Base-by-base conservation (phyloP, 306 rosid species). In the Citrullus mucosospermus region DNA sequence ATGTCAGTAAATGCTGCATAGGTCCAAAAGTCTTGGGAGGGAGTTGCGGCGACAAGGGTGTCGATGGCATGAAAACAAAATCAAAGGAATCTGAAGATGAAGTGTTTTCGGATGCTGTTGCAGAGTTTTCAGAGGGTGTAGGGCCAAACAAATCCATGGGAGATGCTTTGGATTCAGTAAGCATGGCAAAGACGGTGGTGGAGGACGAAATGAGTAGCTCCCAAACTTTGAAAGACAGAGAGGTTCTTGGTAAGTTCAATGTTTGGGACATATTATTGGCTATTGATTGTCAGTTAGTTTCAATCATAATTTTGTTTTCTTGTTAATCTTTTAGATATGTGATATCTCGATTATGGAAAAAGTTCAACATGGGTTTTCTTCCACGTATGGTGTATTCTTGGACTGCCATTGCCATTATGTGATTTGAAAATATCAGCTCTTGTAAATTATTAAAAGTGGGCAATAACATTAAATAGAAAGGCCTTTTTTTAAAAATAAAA, bases 41-140 rank as follows among this genome's bases (percentile, higher is more conserved):
- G 17, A 76, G 63, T 46, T 76, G 77, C 57, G 62, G 9, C 72
- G 83, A 58, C 82, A 87, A 86, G 85, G 83, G 82, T 41, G 79
- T 51, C 53, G 78, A 61, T 65, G 84, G 80, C 81, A 65, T 72
- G 36, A 83, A 77, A 63, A 85, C 51, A 28, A 82, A 75, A 69
- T 10, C 83, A 0, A 79, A 53, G 50, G 86, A 80, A 82, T 84
- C 89, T 20, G 95, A 89, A 76, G 88, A 87, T 74, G 95, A 88
- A 10, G 83, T 90, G 38, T 95, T 76, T 76, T 84, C 93, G 6
- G 98, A 91, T 86, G 97, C 96, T 15, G 91, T 68, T 63, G 81
- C 91, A 0, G 97, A 92, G 39, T 95, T 92, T 88, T 78, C 85
- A 14, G 93, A 89, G 28, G 82, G 60, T 54, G 79, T 73, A 1